A percentile compares a stretch with the other conserved stretches of the same genome.
phyloP scores from a whole-genome alignment of 805 yeast genomes.

The Candida nonsorbophila region DNA sequence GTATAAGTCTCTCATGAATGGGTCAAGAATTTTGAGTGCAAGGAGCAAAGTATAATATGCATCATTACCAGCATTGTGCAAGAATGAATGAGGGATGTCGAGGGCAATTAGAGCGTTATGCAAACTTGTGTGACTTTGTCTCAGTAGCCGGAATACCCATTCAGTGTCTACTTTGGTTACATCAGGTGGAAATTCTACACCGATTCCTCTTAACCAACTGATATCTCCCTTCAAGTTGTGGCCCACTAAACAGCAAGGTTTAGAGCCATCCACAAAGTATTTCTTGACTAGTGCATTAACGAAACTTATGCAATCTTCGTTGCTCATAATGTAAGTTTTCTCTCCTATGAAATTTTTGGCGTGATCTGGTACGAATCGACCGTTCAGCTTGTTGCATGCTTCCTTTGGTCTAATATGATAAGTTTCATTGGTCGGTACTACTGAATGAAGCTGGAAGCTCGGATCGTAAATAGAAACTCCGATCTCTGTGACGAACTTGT shows the following conservation, averaged over 20 bases:
- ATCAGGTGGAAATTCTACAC: conserved; percentile 39
- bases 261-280: conserved; percentile 23
- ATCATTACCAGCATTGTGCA: conserved; percentile 73
- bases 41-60: conserved; percentile 54
- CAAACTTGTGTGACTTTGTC: conserved; percentile 16
- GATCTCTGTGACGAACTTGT: conserved; percentile 45
- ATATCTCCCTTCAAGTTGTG: conserved; percentile 60
- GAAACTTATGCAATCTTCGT: conserved; percentile 28
- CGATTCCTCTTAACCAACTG: conserved; percentile 42
- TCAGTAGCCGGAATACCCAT: conserved; percentile 5
- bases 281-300: conserved; percentile 40
- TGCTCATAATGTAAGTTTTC: conserved; percentile 36
- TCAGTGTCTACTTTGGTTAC: conserved; percentile 42
- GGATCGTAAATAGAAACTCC: conserved; percentile 58
- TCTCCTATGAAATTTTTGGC: conserved; percentile 48
- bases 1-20: too few relatives aligned
- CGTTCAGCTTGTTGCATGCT: conserved; percentile 37
- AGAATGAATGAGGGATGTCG: conserved; percentile 48
- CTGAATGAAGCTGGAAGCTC: conserved; percentile 30
- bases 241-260: conserved; percentile 41
- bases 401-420: conserved; percentile 43
- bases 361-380: conserved; percentile 51
- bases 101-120: conserved; percentile 41
- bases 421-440: conserved; percentile 36
- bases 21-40: conserved; percentile 46